phyloP scores from a whole-genome alignment of 2,329 filamentous ascomycete species.

The Sphaerulina vaccinii region DNA sequence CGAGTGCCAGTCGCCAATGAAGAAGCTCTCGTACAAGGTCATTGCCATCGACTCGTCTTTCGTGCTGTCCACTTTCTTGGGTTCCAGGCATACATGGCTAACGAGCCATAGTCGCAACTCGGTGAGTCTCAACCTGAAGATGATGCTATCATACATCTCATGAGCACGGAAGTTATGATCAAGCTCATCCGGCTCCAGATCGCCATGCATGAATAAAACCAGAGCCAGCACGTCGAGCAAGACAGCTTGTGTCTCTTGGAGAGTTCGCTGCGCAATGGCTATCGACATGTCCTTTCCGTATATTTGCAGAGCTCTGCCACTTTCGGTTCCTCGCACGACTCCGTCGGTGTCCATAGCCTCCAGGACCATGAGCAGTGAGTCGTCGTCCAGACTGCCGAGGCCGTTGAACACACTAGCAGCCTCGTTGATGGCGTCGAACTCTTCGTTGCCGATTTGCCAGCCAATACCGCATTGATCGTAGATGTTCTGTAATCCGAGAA shows the following conservation, averaged over 20 bases:
- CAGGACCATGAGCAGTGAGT: constrained; percentile 53
- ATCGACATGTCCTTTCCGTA: constrained; percentile 76
- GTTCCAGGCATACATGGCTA: constrained; percentile 45
- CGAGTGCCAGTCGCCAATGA: constrained; percentile 43
- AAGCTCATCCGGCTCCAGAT: constrained; percentile 71
- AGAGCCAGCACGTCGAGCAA: constrained; percentile 81
- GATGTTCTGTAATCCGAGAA: constrained; percentile 72
- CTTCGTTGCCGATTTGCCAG: constrained; percentile 77
- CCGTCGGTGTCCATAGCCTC: constrained; percentile 47
- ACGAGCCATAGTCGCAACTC: constrained; percentile 72
- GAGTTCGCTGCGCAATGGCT: constrained; percentile 74
- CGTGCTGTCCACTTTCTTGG: constrained; percentile 27
- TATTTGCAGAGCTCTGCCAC: constrained; percentile 59
- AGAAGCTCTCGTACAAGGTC: constrained; percentile 42
- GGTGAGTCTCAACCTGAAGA: constrained; percentile 69
- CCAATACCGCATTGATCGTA: constrained; percentile 77
- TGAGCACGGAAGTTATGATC: constrained; percentile 62
- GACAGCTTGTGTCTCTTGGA: constrained; percentile 69
- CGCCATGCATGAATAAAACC: constrained; percentile 80
- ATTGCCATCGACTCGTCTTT: constrained; percentile 19
- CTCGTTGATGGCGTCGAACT: constrained; percentile 67
- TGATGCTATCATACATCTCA: constrained; percentile 65
- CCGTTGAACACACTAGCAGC: constrained; percentile 65
- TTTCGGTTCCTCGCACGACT: constrained; percentile 40
- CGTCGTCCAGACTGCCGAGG: constrained; percentile 51